These are phyloP conservation scores for Russula emetica DNA, from an alignment of 768 basidiomycete genomes.

Conservation along the genomic window DNA sequence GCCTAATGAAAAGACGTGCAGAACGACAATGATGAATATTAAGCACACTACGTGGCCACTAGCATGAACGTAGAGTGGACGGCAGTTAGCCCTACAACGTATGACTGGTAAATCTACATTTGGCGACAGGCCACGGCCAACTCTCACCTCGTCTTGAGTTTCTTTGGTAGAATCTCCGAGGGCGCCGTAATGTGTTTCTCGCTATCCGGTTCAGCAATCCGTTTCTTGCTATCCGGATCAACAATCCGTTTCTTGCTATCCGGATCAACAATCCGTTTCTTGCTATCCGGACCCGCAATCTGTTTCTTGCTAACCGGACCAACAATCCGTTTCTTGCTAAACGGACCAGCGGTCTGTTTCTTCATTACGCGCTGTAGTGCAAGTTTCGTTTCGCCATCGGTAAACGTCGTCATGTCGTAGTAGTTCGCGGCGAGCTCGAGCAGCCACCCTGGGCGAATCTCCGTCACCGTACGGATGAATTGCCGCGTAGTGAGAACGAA, in stretches of 20 bases:
- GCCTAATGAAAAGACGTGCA: background rate
- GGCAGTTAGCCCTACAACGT: background rate
- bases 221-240: too few species aligned
- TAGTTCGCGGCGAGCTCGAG: constrained; percentile 60
- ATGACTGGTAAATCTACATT: background rate
- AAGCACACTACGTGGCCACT: background rate
- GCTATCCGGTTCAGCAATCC: too few species aligned
- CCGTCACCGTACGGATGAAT: constrained; percentile 90
- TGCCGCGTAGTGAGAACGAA: constrained; percentile 87
- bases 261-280: too few species aligned
- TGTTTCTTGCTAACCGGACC: too few species aligned
- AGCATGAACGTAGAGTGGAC: background rate
- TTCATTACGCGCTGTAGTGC: constrained; percentile 33
- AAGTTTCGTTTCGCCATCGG: constrained; percentile 67
- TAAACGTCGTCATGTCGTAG: constrained; percentile 63
- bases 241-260: too few species aligned
- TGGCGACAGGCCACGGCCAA: background rate
- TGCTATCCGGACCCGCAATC: background rate
- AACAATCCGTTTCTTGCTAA: too few species aligned
- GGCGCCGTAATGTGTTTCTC: too few species aligned
- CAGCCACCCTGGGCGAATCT: constrained; percentile 81
- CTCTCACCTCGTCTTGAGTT: constrained; percentile 7
- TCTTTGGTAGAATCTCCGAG: constrained; percentile 5
- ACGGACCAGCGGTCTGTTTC: background rate
- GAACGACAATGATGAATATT: background rate